phyloP scores from a whole-genome alignment of 1,139 yeast species.

The Scheffersomyces insectosa region DNA sequence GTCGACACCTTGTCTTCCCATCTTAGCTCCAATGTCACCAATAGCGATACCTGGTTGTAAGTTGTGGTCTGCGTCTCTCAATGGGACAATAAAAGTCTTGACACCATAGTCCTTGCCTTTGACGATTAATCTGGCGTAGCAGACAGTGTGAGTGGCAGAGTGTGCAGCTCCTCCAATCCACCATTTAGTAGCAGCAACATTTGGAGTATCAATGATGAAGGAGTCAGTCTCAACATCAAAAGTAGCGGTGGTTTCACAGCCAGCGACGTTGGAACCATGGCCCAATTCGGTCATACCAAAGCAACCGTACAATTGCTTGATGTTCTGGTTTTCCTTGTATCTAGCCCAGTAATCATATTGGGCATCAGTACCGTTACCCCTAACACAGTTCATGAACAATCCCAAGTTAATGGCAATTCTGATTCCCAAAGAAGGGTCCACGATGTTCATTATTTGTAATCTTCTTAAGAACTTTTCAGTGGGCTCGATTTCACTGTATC shows the following conservation, averaged over 20 bases:
- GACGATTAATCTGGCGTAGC: slow-evolving; percentile 79
- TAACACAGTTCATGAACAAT: slow-evolving; percentile 65
- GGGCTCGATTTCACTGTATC: slow-evolving; percentile 50
- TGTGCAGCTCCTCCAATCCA: slow-evolving; percentile 99
- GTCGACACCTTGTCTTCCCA: slow-evolving; percentile 89
- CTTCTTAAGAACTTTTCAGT: slow-evolving; percentile 40
- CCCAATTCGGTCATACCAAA: slow-evolving; percentile 94
- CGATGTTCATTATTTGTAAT: slow-evolving; percentile 51
- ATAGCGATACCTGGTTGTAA: slow-evolving; percentile 76
- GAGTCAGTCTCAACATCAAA: slow-evolving; percentile 66
- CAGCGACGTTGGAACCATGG: slow-evolving; percentile 93
- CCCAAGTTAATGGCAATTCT: slow-evolving; percentile 66
- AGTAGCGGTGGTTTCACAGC: slow-evolving; percentile 87
- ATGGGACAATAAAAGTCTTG: slow-evolving; percentile 85
- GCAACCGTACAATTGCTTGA: slow-evolving; percentile 80
- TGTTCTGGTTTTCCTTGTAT: slow-evolving; percentile 65
- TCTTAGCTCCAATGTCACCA: slow-evolving; percentile 92
- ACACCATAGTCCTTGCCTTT: slow-evolving; percentile 87
- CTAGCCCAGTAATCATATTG: slow-evolving; percentile 73
- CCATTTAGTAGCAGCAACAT: slow-evolving; percentile 92
- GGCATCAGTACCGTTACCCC: slow-evolving; percentile 68
- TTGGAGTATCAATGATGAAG: slow-evolving; percentile 81
- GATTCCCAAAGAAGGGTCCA: slow-evolving; percentile 59
- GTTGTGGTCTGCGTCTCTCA: slow-evolving; percentile 72
- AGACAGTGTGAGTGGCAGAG: slow-evolving; percentile 81